Evolutionary conservation across 1,284 basidiomycete genomes (phyloP), one percentile per base, ranked within the genome.

Genomic region (Ustilago hordei): DNA sequence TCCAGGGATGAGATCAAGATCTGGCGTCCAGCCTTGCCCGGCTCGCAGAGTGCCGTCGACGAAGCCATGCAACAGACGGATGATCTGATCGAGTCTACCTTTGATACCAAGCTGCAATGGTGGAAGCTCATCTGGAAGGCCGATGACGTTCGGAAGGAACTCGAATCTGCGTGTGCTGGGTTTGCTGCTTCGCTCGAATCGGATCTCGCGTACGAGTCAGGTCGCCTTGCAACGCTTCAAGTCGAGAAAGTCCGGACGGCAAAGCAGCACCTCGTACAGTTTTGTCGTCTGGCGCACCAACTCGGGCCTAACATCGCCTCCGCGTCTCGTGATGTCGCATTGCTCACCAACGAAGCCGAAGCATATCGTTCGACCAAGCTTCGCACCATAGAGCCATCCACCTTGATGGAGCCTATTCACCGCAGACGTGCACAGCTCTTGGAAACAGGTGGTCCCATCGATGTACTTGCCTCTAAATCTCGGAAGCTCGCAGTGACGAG

Each of bases 81-180:
- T 43, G 54, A 66, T 2, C 28, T 61, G 55, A 64, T 84, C 55
- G 79, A 81, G 38, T 47, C 56, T 4, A 78, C 81, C 4, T 73
- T 84, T 15, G 65, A 71, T 17, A 34, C 35, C 9, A 69, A 74
- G 19, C 64, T 84, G 64, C 73, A 82, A 47, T 84, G 82, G 82
- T 84, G 82, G 81, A 79, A 78, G 60, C 60, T 84, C 13, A 47
- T 75, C 7, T 81, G 82, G 78, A 81, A 80, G 55, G 75, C 82
- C 8, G 82, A 84, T 45, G 81, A 83, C 54, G 66, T 84, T 32
- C 62, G 81, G 17, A 67, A 79, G 41, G 77, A 83, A 47, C 66
- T 83, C 41, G 77, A 80, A 34, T 48, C 64, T 2, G 75, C 81
- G 1, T 78, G 79, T 38, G 67, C 69, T 38, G 74, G 79, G 38